Base-by-base conservation (phyloP, 768 basidiomycete genomes). In the Lentinula detonsa region DNA sequence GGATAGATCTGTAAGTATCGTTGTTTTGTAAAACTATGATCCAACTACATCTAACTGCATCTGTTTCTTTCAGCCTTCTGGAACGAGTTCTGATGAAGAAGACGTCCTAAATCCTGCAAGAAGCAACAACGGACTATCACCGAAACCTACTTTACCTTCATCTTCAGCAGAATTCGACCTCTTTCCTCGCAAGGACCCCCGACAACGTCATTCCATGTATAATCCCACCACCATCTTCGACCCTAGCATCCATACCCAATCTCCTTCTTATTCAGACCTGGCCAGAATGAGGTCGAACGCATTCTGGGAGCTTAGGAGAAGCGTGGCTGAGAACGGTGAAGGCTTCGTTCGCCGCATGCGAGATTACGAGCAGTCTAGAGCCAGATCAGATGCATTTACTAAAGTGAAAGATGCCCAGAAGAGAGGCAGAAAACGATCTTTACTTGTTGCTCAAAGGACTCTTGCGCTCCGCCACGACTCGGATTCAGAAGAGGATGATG, bases 261-360 rank as follows among this genome's bases (percentile, higher is more conserved):
- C 68, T 31, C 61, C 61, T 31, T 65, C 71, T 34, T 53, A 69
- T 15, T 68, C 62, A 5, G 75, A 77, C 52, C 71, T 84, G 4
- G 70, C 70, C 37, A 78, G 75, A 45, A 73, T 88, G 53, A 82
- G 84, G 60, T 83, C 86, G 0, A 77, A 76, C 60, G 88, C 89
- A 5, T 88, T 88, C 62, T 78, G 79, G 71, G 86, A 88, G 64
- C 79, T 91, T 42, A 83, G 78, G 48, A 76, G 79, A 66, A 87
- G 82, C 63, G 77, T 90, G 21, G 76, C 77, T 33, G 82, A 88
- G 65, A 84, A 76, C 63, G 87, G 85, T 18, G 87, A 90, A 65
- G 83, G 85, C 6, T 78, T 90, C 52, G 79, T 91, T 11, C 81
- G 77, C 60, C 84, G 85, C 56, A 90, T 91, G 88, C 85, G 85